Conservation (phyloP, 2,329 filamentous ascomycete species). For the Paracoccidioides lutzii region DNA sequence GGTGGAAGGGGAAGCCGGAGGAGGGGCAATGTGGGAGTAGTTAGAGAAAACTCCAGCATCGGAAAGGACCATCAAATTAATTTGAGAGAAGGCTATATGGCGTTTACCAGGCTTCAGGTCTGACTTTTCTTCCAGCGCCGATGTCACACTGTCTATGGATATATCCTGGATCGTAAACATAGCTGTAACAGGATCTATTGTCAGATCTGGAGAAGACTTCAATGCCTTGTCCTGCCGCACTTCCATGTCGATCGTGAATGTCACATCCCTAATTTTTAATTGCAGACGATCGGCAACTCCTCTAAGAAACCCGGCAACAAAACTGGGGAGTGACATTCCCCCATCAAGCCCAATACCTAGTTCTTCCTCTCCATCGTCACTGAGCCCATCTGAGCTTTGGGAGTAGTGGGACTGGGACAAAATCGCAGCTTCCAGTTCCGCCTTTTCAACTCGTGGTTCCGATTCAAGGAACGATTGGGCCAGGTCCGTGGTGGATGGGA, state of each 20-base stretch:
- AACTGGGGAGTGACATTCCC: slow-evolving; percentile 43
- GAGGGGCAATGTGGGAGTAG: slow-evolving; percentile 27
- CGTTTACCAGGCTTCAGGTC: slow-evolving; percentile 28
- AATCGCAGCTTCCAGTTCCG: slow-evolving; percentile 45
- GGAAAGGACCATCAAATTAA: slow-evolving; percentile 36
- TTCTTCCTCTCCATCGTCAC: slow-evolving; percentile 38
- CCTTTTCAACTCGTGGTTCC: slow-evolving; percentile 44
- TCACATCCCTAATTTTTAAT: slow-evolving; percentile 40
- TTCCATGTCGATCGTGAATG: slow-evolving; percentile 40
- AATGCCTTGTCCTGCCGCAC: slow-evolving; percentile 27
- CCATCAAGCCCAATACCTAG: slow-evolving; percentile 40
- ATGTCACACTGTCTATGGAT: slow-evolving; percentile 22
- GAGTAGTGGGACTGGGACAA: slow-evolving; percentile 36
- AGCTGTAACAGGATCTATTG: slow-evolving; percentile 25
- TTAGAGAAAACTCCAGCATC: slow-evolving; percentile 38
- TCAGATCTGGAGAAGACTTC: slow-evolving; percentile 23
- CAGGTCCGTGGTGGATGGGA: slow-evolving; percentile 46
- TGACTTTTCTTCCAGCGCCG: slow-evolving; percentile 10
- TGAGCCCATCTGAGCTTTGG: slow-evolving; percentile 36
- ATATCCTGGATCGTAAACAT: slow-evolving; percentile 25
- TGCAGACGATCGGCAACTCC: slow-evolving; percentile 46
- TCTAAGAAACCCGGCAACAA: slow-evolving; percentile 46
- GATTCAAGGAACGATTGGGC: slow-evolving; percentile 48
- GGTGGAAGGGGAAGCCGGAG: slow-evolving; percentile 11
- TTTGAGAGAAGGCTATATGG: slow-evolving; percentile 31